Evolutionary conservation across 1,139 yeast species (phyloP).

Genomic region (Geotrichum siamense): DNA sequence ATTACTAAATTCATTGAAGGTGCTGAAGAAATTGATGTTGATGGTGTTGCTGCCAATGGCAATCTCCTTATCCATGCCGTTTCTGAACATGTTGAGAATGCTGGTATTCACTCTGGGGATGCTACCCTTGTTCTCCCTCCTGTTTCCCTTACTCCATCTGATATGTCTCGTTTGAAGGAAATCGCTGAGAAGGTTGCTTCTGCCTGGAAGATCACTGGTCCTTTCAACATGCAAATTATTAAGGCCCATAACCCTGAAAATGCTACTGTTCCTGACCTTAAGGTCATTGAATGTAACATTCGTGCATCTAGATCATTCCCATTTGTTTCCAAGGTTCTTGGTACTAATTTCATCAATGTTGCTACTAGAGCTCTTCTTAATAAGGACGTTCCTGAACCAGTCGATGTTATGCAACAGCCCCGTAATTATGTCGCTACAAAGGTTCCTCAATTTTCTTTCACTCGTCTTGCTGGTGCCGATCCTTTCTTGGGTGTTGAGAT

Average conservation of each 20-base stretch:
- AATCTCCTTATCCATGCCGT: slow-evolving; percentile 94
- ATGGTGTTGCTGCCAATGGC: slow-evolving; percentile 96
- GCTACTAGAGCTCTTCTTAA: slow-evolving; percentile 83
- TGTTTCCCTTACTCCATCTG: slow-evolving; percentile 74
- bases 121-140: slow-evolving; percentile 97
- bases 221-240: slow-evolving; percentile 93
- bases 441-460: slow-evolving; percentile 96
- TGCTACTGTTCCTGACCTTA: slow-evolving; percentile 65
- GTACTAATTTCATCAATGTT: slow-evolving; percentile 86
- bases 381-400: slow-evolving; percentile 70
- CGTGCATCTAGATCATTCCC: slow-evolving; percentile 99
- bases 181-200: slow-evolving; percentile 90
- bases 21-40: slow-evolving; percentile 98
- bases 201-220: slow-evolving; percentile 95
- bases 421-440: slow-evolving; percentile 87
- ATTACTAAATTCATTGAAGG: slow-evolving; percentile 95
- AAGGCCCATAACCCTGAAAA: slow-evolving; percentile 70
- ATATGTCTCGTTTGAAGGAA: slow-evolving; percentile 81
- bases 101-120: slow-evolving; percentile 99
- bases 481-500: slow-evolving; percentile 98
- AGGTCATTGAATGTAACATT: slow-evolving; percentile 97
- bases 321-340: slow-evolving; percentile 92
- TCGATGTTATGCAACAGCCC: slow-evolving; percentile 80
- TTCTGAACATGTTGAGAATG: slow-evolving; percentile 97
- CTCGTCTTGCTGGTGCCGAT: slow-evolving; percentile 97